Evolutionary conservation across 225 moss, liverwort and hornwort species (phyloP), one percentile per base, ranked within the genome.

Genomic region (Ulota crispa): DNA sequence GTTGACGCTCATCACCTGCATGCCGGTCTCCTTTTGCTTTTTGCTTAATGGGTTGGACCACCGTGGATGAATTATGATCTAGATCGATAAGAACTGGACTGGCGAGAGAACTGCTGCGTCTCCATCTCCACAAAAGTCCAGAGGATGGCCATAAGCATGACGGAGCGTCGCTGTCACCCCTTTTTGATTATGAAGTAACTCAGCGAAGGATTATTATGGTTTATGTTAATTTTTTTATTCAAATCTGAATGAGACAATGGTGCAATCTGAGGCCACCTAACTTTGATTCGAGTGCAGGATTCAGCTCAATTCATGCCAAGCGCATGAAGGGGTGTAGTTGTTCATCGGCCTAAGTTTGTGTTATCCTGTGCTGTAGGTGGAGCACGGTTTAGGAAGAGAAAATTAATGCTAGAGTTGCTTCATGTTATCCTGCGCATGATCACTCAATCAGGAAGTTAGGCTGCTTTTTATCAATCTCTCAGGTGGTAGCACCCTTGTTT

Each of bases 21-120:
- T 78, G 30, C n/a, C 65, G 60, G 24, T 50, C 74, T 21, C 15
- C 62, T 47, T 68, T 60, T 9, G 24, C 39, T 24, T 31, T 76
- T 76, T 28, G 50, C 18, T 73, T n/a, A 8, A 20, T 7, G 39
- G 53, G 39, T 31, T 83, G 87, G 81, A 84, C 87, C 81, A 84
- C 87, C 74, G 74, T n/a, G 32, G 55, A 64, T 78, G 68, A 55
- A 54, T 7, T 4, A 16, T 42, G 80, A 83, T 45, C 20, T 3
- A 18, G 57, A 68, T 60, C 62, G 87, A 87, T 68, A 78, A 30
- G 28, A 73, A 41, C 73, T 68, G 81, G 45, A 57, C 68, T 19
- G 68, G 65, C 56, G 54, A 73, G 39, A 64, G 55, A 13, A 28
- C 70, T 24, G 26, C 39, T 31, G 75, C 18, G 54, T 80, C 80